A percentile compares a stretch with the other conserved stretches of the same genome.
phyloP scores from a whole-genome alignment of 2,329 filamentous ascomycete genomes.

The Leptographium flavum region DNA sequence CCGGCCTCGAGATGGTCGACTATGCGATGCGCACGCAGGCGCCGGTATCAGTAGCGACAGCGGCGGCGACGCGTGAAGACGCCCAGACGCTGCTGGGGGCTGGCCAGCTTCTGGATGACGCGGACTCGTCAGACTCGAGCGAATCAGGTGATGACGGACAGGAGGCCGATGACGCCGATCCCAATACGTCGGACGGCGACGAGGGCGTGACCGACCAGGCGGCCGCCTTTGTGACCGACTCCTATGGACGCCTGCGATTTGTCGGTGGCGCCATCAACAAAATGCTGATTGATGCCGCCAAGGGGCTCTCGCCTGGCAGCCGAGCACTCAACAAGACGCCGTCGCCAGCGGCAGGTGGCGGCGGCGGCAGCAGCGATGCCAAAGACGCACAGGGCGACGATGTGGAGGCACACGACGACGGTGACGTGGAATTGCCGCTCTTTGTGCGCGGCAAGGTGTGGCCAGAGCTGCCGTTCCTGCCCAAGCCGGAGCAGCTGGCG shows the following conservation, averaged over 20 bases:
- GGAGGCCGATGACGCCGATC: too few relatives aligned
- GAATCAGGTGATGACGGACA: too few relatives aligned
- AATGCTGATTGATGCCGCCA: constrained; percentile 16
- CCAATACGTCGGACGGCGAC: background rate
- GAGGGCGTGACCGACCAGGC: constrained; percentile 5
- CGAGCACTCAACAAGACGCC: background rate
- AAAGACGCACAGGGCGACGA: too few relatives aligned
- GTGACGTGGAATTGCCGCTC: constrained; percentile 14
- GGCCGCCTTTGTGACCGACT: constrained; percentile 15
- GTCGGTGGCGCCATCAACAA: constrained; percentile 15
- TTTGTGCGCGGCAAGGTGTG: constrained; percentile 15
- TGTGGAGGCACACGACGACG: background rate
- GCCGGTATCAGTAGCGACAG: background rate
- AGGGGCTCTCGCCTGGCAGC: constrained; percentile 11
- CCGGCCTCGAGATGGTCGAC: background rate
- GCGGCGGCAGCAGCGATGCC: background rate
- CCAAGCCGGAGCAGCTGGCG: constrained; percentile 13
- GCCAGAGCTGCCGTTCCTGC: constrained; percentile 16
- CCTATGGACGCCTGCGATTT: constrained; percentile 15
- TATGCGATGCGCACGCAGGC: background rate
- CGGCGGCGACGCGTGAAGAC: background rate
- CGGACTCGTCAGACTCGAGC: too few relatives aligned
- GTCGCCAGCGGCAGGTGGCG: background rate
- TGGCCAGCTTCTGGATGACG: background rate
- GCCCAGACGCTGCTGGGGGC: background rate